Conservation (phyloP, 225 moss, liverwort and hornwort species). For the Asterella californica region DNA sequence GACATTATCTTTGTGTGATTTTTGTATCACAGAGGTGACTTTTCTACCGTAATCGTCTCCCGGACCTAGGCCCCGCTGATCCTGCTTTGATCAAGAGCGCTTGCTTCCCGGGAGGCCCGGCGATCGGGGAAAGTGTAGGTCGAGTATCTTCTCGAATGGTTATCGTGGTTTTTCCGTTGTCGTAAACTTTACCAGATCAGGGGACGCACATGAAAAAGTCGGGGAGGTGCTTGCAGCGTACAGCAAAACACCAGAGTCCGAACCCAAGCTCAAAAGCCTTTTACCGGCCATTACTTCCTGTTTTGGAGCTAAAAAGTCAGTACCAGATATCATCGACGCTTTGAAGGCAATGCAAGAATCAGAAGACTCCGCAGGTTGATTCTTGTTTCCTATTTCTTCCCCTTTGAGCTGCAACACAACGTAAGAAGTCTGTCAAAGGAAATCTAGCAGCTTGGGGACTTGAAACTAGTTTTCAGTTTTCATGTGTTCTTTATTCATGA, state of each 20-base stretch:
- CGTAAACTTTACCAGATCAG: conserved; percentile 43
- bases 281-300: conserved; percentile 67
- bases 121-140: not conserved
- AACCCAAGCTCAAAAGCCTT: conserved; percentile 61
- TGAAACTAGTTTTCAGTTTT: not conserved
- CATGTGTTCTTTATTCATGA: not conserved
- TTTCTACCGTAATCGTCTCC: too few relatives aligned
- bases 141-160: not conserved
- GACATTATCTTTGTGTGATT: not conserved
- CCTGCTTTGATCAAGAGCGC: too few relatives aligned
- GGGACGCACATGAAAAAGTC: conserved; percentile 56
- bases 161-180: not conserved
- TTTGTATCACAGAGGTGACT: not conserved
- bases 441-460: not conserved
- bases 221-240: conserved; percentile 55
- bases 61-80: not conserved
- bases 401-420: not conserved
- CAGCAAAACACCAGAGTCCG: conserved; percentile 50
- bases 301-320: conserved; percentile 65
- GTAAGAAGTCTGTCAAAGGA: not conserved
- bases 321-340: conserved; percentile 53
- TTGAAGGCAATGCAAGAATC: conserved; percentile 57
- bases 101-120: not conserved
- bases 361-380: conserved; percentile 55
- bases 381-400: not conserved